Evolutionary conservation across 768 basidiomycete species (phyloP).

Genomic region (Amyloporia xantha): DNA sequence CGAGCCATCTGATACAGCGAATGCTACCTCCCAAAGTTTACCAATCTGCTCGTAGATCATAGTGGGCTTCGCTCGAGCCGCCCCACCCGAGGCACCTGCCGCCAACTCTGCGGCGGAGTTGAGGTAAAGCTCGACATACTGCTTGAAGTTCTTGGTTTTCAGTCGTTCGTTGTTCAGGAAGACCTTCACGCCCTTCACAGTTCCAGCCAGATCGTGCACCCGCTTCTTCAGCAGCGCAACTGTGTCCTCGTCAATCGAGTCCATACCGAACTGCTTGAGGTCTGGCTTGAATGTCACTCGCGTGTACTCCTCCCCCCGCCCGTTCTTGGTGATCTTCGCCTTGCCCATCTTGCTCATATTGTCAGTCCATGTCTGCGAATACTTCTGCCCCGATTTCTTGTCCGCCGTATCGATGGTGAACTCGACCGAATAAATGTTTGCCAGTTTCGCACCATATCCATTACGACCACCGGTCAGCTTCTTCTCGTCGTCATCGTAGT

Average conservation of each 20-base stretch:
- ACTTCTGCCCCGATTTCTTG: constrained; percentile 79
- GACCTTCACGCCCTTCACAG: constrained; percentile 87
- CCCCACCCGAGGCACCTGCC: constrained; percentile 68
- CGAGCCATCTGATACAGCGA: constrained; percentile 86
- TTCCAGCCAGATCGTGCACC: constrained; percentile 97
- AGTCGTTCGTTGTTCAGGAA: constrained; percentile 87
- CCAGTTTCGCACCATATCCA: constrained; percentile 96
- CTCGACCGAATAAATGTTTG: constrained; percentile 96
- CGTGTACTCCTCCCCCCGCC: constrained; percentile 85
- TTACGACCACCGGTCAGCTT: constrained; percentile 98
- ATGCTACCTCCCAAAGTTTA: constrained; percentile 91
- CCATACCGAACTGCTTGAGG: constrained; percentile 88
- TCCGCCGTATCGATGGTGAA: constrained; percentile 96
- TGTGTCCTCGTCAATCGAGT: constrained; percentile 84
- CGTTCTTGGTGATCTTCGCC: constrained; percentile 91
- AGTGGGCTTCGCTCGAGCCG: constrained; percentile 65
- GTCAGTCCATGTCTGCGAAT: constrained; percentile 88
- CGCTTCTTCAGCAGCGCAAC: constrained; percentile 85
- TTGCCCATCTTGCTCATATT: constrained; percentile 89
- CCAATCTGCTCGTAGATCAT: constrained; percentile 78
- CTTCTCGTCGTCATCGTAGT: constrained; percentile 98
- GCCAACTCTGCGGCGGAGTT: constrained; percentile 68
- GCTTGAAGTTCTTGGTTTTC: constrained; percentile 93
- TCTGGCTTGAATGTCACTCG: constrained; percentile 91
- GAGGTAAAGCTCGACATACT: constrained; percentile 93